Conservation (phyloP, 805 yeast genomes). For the Teunomyces atbi region DNA sequence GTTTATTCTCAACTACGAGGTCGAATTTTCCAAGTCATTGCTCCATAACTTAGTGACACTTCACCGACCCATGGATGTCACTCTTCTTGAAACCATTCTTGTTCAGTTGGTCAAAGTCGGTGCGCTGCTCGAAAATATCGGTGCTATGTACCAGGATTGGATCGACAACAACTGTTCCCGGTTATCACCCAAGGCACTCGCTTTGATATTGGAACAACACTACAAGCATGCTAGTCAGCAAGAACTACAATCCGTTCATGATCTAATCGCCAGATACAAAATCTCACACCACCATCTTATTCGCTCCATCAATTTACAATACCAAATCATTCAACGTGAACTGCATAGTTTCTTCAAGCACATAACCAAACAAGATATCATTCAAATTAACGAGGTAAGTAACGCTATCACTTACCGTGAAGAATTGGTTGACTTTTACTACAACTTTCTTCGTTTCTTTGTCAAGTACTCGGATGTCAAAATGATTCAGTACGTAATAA, state of each 20-base stretch:
- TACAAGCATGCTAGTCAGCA: slow-evolving; percentile 26
- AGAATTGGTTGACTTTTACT: slow-evolving; percentile 26
- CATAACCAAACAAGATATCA: slow-evolving; percentile 24
- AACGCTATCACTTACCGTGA: slow-evolving; percentile 11
- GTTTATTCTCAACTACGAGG: slow-evolving; percentile 32
- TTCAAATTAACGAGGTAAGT: slow-evolving; percentile 17
- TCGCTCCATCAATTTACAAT: slow-evolving; percentile 20
- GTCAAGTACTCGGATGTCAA: slow-evolving; percentile 26
- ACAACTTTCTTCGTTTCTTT: slow-evolving; percentile 26
- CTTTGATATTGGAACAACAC: slow-evolving; percentile 27
- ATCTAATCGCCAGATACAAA: slow-evolving; percentile 17
- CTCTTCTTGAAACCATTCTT: slow-evolving; percentile 27
- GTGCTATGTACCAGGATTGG: slow-evolving; percentile 28
- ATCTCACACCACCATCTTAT: slow-evolving; percentile 24
- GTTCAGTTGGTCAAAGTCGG: slow-evolving; percentile 23
- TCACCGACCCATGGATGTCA: slow-evolving; percentile 20
- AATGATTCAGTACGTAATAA: slow-evolving; percentile 26
- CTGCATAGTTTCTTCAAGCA: slow-evolving; percentile 23
- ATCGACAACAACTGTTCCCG: slow-evolving; percentile 14
- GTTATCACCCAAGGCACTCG: slow-evolving; percentile 27
- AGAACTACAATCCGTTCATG: slow-evolving; percentile 24
- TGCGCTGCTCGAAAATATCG: slow-evolving; percentile 31
- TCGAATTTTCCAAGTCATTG: slow-evolving; percentile 26
- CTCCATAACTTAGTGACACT: slow-evolving; percentile 22
- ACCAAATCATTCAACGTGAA: slow-evolving; percentile 25